Base-by-base conservation (phyloP, 1,284 basidiomycete species). In the Coniferiporia sulphurascens region DNA sequence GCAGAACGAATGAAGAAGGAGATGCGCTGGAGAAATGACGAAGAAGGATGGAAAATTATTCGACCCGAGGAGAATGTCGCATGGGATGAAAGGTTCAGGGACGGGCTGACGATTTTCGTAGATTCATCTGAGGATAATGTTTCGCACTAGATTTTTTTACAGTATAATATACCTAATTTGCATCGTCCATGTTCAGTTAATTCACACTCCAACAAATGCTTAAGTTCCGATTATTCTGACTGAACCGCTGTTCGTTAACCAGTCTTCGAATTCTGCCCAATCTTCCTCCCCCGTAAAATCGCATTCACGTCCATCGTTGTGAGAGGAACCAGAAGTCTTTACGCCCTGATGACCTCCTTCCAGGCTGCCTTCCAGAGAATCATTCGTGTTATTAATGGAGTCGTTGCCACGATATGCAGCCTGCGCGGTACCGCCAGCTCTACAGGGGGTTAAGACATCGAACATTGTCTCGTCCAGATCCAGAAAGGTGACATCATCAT, bases 1-100 rank as follows among this genome's bases (percentile, higher is more conserved):
- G 85, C 86, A 21, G 91, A 95, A 74, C 78, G 93, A 61, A 72
- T 92, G 72, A 88, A 88, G 73, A 95, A 93, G 75, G 95, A 98
- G 76, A 72, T 85, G 65, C 79, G 86, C 64, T 98, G 95, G 95
- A 80, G 81, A 54, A 80, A 81, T 32, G 86, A 91, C 64, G 76
- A 88, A 64, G 80, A 81, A 60, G 93, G 90, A 1, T 96, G 87
- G 85, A 78, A 83, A 34, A 84, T 94, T 62, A 77, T 97, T 54
- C 79, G 81, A 58, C 85, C 87, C 3, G 79, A 82, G 3, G 74
- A 74, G 51, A 76, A 77, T 9, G 84, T 89, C 7, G 77, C 78
- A 38, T 97, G 93, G 93, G 90, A 95, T 67, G 80, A 85, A 62
- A 75, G 85, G 61, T 91, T 93, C 69, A 74, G 78, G 38, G 80